Evolutionary conservation across 2,329 filamentous ascomycete species (phyloP).

Genomic region (Sporothrix sp.): DNA sequence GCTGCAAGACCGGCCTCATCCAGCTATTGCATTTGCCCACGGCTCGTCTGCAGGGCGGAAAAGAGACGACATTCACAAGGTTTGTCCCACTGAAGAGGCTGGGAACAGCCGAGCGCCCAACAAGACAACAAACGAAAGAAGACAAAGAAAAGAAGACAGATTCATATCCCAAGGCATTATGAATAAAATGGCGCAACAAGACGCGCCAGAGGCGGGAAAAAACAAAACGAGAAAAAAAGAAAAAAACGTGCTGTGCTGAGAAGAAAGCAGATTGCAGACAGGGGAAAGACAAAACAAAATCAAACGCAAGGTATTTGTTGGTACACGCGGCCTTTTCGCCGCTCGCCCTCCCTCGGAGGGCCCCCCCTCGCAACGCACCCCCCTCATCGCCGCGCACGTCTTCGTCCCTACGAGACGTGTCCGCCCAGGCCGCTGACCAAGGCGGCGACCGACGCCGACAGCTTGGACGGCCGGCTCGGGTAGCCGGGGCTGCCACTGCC

Average conservation of each 20-base stretch:
- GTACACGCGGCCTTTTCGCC: not conserved
- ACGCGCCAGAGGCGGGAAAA: not conserved
- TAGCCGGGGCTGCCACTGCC: not conserved
- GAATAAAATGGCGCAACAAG: not conserved
- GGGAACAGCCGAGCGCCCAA: too few species aligned
- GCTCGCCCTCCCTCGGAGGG: too few species aligned
- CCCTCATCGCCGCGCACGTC: not conserved
- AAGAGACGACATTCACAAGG: too few species aligned
- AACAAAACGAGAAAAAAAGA: not conserved
- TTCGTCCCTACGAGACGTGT: conserved; percentile 8
- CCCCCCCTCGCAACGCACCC: not conserved
- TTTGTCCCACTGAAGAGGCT: too few species aligned
- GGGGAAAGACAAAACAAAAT: not conserved
- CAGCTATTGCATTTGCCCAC: too few species aligned
- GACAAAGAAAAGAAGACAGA: not conserved
- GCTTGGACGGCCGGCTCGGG: conserved; percentile 9
- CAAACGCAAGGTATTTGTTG: not conserved
- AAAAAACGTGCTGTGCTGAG: not conserved
- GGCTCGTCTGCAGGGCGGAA: too few species aligned
- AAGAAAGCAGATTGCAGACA: not conserved
- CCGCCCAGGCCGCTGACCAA: conserved; percentile 16
- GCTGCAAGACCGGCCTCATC: too few species aligned
- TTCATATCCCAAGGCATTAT: conserved; percentile 5
- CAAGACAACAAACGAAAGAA: not conserved
- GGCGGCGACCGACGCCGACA: conserved; percentile 15